Evolutionary conservation across 495 filamentous ascomycete genomes (phyloP), one percentile per base, ranked within the genome.

Genomic region (Talaromyces proteolyticus): DNA sequence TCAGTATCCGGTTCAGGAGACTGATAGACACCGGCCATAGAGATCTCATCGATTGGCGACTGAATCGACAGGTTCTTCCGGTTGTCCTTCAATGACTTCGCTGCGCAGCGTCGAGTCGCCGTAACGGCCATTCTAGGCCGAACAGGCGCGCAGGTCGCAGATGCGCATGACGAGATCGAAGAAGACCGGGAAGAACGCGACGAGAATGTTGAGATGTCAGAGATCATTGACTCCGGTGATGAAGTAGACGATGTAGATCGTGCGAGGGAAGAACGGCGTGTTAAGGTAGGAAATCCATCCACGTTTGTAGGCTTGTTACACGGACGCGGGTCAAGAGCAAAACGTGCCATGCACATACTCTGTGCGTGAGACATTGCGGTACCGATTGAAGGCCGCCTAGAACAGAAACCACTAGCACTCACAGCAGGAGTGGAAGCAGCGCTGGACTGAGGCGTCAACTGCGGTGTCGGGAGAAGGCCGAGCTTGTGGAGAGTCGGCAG

Each of bases 171-270:
- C 16, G 84, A 87, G 65, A 86, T 81, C 1, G 85, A 87, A 55
- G 85, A 89, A 34, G 84, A 87, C 50, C 84, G 77, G 55, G 86
- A 89, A 50, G 83, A 78, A 53, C 78, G 81, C 52, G 65, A 75
- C 50, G 75, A 74, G 44, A 73, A 20, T 54, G 76, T 73, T 36
- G 87, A 91, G 42, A 75, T 82, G 66, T 94, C 90, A 42, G 88
- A 93, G 20, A 94, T 71, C 88, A 93, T 91, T 50, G 89, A 94
- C 57, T 95, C 90, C 39, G 90, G 90, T 29, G 89, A 94, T 45
- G 89, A 94, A 37, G 81, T 76, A 23, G 82, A 84, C 3, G 89
- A 93, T 53, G 81, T 75, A 6, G 87, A 85, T 58, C 82, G 86
- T 60, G 88, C 86, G 53, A 88, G 70, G 36, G 89, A 90, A 19